Evolutionary conservation across 805 yeast species (phyloP).

Genomic region (Starmerella stigmatis): DNA sequence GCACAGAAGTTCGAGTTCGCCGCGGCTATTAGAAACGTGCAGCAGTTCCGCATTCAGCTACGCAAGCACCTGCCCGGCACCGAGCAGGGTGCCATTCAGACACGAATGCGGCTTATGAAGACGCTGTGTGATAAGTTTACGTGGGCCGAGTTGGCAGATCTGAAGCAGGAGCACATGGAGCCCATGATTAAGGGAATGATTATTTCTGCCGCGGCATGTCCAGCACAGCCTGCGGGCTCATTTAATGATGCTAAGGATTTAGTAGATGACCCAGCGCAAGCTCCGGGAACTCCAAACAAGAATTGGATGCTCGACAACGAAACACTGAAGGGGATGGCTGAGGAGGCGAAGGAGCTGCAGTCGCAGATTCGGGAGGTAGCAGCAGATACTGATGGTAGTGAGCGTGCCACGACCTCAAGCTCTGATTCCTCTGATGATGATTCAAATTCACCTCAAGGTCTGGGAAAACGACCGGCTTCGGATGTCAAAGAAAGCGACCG

Average conservation of each 20-base stretch:
- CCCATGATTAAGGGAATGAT: conserved; percentile 33
- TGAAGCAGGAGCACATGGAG: conserved; percentile 26
- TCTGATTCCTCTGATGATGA: not conserved
- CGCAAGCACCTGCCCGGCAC: conserved; percentile 31
- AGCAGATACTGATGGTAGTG: not conserved
- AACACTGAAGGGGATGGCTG: not conserved
- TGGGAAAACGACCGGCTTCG: not conserved
- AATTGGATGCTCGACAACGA: conserved; percentile 2
- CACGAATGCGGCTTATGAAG: conserved; percentile 64
- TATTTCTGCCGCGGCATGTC: conserved; percentile 17
- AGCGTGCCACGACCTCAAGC: no score
- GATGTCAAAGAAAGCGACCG: not conserved
- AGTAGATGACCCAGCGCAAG: conserved; percentile 6
- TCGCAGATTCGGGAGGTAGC: not conserved
- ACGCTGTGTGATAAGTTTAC: conserved; percentile 50
- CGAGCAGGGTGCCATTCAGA: conserved; percentile 35
- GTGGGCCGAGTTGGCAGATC: conserved; percentile 48
- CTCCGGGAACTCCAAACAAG: not conserved
- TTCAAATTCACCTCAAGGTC: not conserved
- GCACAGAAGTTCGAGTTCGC: conserved; percentile 38
- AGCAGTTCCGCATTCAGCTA: conserved; percentile 42
- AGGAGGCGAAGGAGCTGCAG: not conserved
- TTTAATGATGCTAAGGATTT: conserved; percentile 14
- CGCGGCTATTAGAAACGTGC: conserved; percentile 51
- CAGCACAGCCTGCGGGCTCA: conserved; percentile 17